These are phyloP conservation scores for Punica granatum DNA, from an alignment of 345 rosid genomes.

Conservation along the genomic window DNA sequence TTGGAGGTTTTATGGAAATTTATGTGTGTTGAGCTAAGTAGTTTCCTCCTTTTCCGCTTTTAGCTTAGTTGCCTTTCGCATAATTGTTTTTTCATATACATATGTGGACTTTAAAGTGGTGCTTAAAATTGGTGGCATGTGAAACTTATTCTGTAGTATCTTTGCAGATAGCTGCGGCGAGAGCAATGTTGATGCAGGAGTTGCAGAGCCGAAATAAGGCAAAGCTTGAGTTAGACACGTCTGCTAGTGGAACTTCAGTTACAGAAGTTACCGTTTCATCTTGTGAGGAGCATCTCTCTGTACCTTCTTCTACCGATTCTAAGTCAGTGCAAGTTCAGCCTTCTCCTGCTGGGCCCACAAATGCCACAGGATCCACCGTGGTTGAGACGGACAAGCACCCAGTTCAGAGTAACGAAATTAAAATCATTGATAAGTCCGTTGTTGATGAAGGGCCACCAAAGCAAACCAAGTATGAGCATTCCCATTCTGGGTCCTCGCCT, in stretches of 20 bases:
- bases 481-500: constrained; percentile 24
- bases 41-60: background rate
- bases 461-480: constrained; percentile 22
- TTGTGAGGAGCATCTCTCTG: constrained; percentile 25
- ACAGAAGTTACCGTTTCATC: constrained; percentile 22
- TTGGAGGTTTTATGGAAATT: background rate
- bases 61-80: background rate
- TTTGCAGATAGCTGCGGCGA: constrained; percentile 71
- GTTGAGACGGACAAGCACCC: constrained; percentile 43
- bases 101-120: background rate
- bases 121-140: background rate
- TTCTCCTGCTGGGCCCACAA: constrained; percentile 28
- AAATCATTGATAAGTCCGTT: constrained; percentile 63
- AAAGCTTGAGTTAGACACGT: constrained; percentile 15
- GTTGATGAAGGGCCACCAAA: constrained; percentile 46
- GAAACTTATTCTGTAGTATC: background rate
- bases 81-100: background rate
- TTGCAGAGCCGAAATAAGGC: constrained; percentile 27
- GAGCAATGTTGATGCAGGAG: constrained; percentile 62
- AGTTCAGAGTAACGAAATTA: constrained; percentile 38
- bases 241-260: constrained; percentile 16
- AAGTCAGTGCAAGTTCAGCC: constrained; percentile 33
- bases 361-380: constrained; percentile 26
- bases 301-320: constrained; percentile 32
- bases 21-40: background rate